A percentile compares a stretch with the other conserved stretches of the same genome.
Conservation (phyloP, 331 rosid species). For the Acacia pycnantha region DNA sequence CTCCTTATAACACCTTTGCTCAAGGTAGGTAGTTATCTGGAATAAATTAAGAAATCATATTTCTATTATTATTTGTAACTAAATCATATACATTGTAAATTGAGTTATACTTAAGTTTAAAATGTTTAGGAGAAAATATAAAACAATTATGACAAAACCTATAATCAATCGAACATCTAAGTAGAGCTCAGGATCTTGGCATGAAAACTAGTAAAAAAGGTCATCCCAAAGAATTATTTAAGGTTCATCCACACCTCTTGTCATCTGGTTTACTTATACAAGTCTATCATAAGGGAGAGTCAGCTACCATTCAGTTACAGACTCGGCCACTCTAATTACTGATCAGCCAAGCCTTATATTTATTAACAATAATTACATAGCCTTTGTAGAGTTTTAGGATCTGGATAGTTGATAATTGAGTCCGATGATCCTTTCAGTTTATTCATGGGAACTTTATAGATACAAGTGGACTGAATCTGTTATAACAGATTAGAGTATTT, state of each 20-base stretch:
- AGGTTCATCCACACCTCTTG: neutral
- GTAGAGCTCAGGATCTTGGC: neutral
- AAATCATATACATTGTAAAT: neutral
- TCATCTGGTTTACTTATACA: neutral
- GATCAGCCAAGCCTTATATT: neutral
- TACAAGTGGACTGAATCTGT: too few species aligned
- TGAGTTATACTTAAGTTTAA: neutral
- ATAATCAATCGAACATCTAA: neutral
- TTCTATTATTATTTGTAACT: neutral
- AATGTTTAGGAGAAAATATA: too few species aligned
- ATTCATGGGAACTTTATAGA: too few species aligned
- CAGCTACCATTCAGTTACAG: neutral
- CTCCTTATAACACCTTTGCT: constrained; percentile 82
- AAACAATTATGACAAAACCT: neutral
- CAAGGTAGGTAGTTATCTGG: constrained; percentile 79
- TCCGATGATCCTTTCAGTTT: too few species aligned
- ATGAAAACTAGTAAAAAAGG: neutral
- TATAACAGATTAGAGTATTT: too few species aligned
- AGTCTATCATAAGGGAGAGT: neutral
- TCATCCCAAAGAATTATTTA: neutral
- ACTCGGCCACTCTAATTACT: neutral
- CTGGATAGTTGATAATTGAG: too few species aligned
- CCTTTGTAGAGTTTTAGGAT: too few species aligned
- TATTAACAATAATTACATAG: neutral
- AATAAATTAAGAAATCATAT: constrained; percentile 18